A percentile compares a stretch with the other conserved stretches of the same genome.
Conservation (phyloP, 306 rosid genomes). For the Quercus engelmannii region DNA sequence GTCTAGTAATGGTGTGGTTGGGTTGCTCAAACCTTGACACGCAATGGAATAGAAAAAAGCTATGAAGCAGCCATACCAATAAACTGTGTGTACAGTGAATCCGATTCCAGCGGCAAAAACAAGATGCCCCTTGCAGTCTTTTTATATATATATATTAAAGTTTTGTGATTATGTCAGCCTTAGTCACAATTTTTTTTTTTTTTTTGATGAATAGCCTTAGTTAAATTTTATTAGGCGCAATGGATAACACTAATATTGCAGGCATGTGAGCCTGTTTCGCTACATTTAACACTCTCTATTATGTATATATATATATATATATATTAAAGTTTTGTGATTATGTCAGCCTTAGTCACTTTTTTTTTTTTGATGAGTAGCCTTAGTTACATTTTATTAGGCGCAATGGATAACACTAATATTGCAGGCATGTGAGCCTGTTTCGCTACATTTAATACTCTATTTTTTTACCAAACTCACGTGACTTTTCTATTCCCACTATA, state of each 20-base stretch:
- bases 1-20: not conserved
- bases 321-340: not conserved
- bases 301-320: too few relatives aligned
- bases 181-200: not conserved
- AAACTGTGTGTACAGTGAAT: not conserved
- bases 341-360: conserved; percentile 3
- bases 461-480: conserved; percentile 11
- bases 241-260: not conserved
- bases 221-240: not conserved
- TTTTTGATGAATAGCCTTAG: too few relatives aligned
- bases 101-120: not conserved
- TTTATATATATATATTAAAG: not conserved
- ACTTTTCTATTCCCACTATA: not conserved
- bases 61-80: not conserved
- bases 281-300: too few relatives aligned
- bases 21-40: conserved; percentile 1
- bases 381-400: not conserved
- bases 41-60: not conserved
- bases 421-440: conserved; percentile 3
- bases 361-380: not conserved
- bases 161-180: conserved; percentile 10
- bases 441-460: not conserved
- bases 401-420: not conserved
- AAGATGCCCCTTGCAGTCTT: not conserved
- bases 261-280: not conserved